Base-by-base conservation (phyloP, 257 asterid species). In the Coffea canephora region DNA sequence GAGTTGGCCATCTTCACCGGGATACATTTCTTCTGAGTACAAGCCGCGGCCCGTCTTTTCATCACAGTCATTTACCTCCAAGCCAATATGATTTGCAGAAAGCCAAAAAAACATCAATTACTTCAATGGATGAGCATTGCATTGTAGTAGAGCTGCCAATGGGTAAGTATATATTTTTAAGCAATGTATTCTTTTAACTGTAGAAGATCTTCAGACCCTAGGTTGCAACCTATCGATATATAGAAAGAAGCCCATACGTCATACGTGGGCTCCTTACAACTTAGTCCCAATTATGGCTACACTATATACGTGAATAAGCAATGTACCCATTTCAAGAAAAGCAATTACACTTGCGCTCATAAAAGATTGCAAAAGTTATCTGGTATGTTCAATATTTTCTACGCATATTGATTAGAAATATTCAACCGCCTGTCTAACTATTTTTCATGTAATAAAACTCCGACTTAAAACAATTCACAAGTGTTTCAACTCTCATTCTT, bases 1-100 rank as follows among this genome's bases (percentile, higher is more conserved):
- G 23, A 82, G 78, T 69, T 87, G 82, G 36, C 86, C 85, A 64
- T 84, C 86, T 69, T 84, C 89, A 59, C 81, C 87, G 9, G 78
- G 78, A 70, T 84, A 84, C 83, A 86, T 79, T 27, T 84, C 84
- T n/a, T 84, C 89, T 31, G 83, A 75, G 83, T 87, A 82, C 75
- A 55, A 82, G 55, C 76, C 73, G 74, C 78, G 59, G 55, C 74
- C 89, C 16, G 71, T 31, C 73, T 87, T 87, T 50, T 75, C 76
- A 41, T 82, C 86, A 18, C 79, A 77, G 52, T 77, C 87, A 8
- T 86, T 81, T 57, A n/a, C 27, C 31, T 82, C 85, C 31, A 79
- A 54, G 65, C 79, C 90, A 74, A 85, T 31, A 31, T 34, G 67
- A 78, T 80, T 86, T 87, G 87, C 76, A 77, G 59, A 80, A 31